Base-by-base conservation (phyloP, 2,329 filamentous ascomycete genomes). In the Proliferodiscus dingleyae region DNA sequence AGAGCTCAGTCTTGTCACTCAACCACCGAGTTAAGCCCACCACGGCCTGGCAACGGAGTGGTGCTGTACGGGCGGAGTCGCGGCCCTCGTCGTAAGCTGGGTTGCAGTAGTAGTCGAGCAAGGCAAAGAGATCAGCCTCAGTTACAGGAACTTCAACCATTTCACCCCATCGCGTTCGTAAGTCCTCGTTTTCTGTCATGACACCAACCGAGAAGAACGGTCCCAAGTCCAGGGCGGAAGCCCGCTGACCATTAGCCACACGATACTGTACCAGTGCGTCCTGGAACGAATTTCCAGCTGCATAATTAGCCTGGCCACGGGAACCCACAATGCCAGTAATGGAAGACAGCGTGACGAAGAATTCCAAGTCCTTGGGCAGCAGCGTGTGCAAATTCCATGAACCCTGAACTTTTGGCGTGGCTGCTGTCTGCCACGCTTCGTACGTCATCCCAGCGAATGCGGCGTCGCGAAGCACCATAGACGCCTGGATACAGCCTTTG, bases 11-110 rank as follows among this genome's bases (percentile, higher is more conserved):
- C n/a, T n/a, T n/a, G n/a, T n/a, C n/a, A 26, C 11, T 26, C 24
- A 11, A 26, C 11, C 6, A 11, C 6, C 6, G 6, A 6, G 6
- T 6, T 26, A 26, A 6, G 11, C 24, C 24, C 6, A 26, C 11
- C 6, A 11, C 24, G 11, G 11, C 24, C 11, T 26, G 24, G 11
- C 24, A 26, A 6, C 11, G 24, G 6, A 26, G 11, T 72, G 29
- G 79, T 66, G 41, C 70, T 66, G 2, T 67, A 60, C 47, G 74
- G 78, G 30, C 76, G 61, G 0, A 72, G 67, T 0, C 71, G n/a
- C n/a, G n/a, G n/a, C n/a, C n/a, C n/a, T n/a, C n/a, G n/a, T n/a
- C n/a, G n/a, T n/a, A n/a, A n/a, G n/a, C n/a, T 72, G 5, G 68
- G 11, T 26, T 15, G 34, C 34, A 37, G n/a, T 37, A 37, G 5